Evolutionary conservation across 208 protist species (phyloP).

Genomic region (Leishmania major): DNA sequence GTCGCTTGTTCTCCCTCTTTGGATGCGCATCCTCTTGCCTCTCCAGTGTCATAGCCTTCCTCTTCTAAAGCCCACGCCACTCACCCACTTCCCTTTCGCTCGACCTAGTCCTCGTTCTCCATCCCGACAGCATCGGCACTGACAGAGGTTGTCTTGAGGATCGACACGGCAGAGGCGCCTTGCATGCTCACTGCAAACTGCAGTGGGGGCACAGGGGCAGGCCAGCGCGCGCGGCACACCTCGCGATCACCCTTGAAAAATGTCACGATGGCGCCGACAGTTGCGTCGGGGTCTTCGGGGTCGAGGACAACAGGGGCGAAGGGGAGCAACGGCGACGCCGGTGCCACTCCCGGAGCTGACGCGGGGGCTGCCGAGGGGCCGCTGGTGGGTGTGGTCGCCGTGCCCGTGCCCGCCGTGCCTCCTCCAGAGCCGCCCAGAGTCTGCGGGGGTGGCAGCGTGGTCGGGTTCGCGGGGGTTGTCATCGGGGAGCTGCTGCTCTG

Average conservation of each 20-base stretch:
- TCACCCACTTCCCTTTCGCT: background rate
- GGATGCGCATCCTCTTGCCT: background rate
- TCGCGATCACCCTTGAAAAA: slow-evolving; percentile 45
- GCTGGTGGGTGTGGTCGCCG: slow-evolving; percentile 6
- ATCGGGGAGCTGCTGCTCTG: slow-evolving; percentile 1
- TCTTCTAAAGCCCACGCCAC: background rate
- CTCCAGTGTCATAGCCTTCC: background rate
- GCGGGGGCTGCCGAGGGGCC: slow-evolving; percentile 10
- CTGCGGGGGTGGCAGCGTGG: background rate
- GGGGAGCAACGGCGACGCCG: slow-evolving; percentile 21
- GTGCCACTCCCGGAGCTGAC: slow-evolving; percentile 4
- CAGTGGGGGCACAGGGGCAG: slow-evolving; percentile 65
- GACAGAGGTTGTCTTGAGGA: slow-evolving; percentile 39
- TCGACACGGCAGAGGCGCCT: slow-evolving; percentile 66
- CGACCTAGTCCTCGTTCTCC: slow-evolving; percentile 18
- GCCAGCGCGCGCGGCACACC: slow-evolving; percentile 64
- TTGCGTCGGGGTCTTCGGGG: slow-evolving; percentile 31
- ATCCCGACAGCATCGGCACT: slow-evolving; percentile 17
- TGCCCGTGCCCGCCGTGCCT: background rate
- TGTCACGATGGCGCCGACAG: slow-evolving; percentile 47
- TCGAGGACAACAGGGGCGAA: slow-evolving; percentile 23
- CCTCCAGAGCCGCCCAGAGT: slow-evolving; percentile 2
- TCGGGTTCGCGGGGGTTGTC: slow-evolving; percentile 5
- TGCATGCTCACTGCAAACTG: slow-evolving; percentile 87
- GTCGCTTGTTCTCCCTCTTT: background rate